A percentile compares a stretch with the other conserved stretches of the same genome.
Conservation (phyloP, 495 filamentous ascomycete species). For the Neurospora sp. region DNA sequence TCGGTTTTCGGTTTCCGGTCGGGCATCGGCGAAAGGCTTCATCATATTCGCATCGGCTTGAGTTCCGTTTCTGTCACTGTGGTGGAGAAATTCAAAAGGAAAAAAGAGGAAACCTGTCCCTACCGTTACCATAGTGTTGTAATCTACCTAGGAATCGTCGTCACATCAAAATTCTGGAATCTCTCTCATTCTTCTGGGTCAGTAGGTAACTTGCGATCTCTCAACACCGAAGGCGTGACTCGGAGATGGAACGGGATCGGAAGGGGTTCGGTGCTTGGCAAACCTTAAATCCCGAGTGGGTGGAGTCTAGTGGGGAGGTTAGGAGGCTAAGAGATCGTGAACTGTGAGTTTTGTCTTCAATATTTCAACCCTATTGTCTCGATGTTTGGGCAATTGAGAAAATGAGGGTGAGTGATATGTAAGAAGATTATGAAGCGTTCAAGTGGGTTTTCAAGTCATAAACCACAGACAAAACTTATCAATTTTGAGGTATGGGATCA, state of each 20-base stretch:
- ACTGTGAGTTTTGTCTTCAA: not conserved
- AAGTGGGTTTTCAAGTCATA: too few species aligned
- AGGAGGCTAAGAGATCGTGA: not conserved
- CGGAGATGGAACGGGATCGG: not conserved
- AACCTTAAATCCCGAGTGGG: not conserved
- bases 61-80: not conserved
- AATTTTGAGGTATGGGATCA: too few species aligned
- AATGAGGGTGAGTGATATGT: too few species aligned
- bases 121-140: not conserved
- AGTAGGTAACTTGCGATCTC: too few species aligned
- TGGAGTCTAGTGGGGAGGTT: not conserved
- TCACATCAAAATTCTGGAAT: not conserved
- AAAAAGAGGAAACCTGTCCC: not conserved
- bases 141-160: not conserved
- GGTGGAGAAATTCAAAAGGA: too few species aligned
- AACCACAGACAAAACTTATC: too few species aligned
- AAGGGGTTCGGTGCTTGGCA: not conserved
- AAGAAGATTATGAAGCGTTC: too few species aligned
- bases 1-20: not conserved
- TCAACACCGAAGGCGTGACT: too few species aligned
- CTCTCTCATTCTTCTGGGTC: too few species aligned
- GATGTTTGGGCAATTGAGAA: not conserved
- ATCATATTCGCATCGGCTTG: not conserved
- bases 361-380: not conserved
- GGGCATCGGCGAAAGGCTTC: not conserved